A percentile compares a stretch with the other conserved stretches of the same genome.
Evolutionary conservation across 805 yeast genomes (phyloP).

Genomic region (Nadsonia fulvescens): DNA sequence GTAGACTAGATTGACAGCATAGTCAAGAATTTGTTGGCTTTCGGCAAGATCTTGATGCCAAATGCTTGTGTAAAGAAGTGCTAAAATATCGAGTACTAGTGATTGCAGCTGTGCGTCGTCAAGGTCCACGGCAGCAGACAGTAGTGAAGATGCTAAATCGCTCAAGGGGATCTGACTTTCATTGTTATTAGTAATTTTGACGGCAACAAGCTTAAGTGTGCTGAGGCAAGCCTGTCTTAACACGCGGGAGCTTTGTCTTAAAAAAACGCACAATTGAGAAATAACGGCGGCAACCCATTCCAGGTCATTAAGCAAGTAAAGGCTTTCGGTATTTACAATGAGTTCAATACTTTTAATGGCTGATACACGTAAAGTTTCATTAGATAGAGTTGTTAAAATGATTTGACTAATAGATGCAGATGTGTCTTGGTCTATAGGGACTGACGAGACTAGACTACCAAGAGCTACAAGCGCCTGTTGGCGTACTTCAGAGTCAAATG

Average conservation of each 20-base stretch:
- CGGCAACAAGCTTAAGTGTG: constrained; percentile 8
- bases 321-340: constrained; percentile 1
- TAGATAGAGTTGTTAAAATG: constrained; percentile 12
- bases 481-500: constrained; percentile 22
- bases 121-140: too few relatives aligned
- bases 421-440: too few relatives aligned
- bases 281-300: constrained; percentile 11
- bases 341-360: constrained; percentile 18
- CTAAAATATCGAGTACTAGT: too few relatives aligned
- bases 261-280: constrained; percentile 8
- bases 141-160: too few relatives aligned
- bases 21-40: too few relatives aligned
- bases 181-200: constrained; percentile 2
- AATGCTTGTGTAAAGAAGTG: too few relatives aligned
- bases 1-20: too few relatives aligned
- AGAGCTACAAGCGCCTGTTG: constrained; percentile 20
- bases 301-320: too few relatives aligned
- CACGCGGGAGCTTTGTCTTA: constrained; percentile 12
- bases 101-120: too few relatives aligned
- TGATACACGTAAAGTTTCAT: constrained; percentile 20
- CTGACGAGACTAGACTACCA: constrained; percentile 14
- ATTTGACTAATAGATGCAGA: constrained; percentile 1
- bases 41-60: too few relatives aligned
- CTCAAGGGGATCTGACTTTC: too few relatives aligned
- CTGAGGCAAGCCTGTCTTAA: constrained; percentile 12